phyloP scores from a whole-genome alignment of 2,329 filamentous ascomycete genomes.

The Endoconidiophora polonica region DNA sequence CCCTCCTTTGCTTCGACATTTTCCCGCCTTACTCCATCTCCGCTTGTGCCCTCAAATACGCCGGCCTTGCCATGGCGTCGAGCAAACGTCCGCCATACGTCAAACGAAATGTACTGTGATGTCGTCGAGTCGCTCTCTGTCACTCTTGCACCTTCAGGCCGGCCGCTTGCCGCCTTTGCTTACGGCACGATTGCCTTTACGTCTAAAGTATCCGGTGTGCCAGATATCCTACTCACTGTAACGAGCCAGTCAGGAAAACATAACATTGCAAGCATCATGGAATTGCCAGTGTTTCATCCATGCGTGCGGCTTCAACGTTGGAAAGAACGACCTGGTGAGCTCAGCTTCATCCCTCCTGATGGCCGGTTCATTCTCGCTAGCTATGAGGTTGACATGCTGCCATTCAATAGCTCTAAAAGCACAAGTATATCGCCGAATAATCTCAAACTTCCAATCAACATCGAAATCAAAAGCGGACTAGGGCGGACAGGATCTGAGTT shows the following conservation, averaged over 20 bases:
- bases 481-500: conserved; percentile 68
- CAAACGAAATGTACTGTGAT: conserved; percentile 93
- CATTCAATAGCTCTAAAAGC: conserved; percentile 43
- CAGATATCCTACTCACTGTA: conserved; percentile 70
- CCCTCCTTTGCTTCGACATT: conserved; percentile 23
- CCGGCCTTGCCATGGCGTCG: conserved; percentile 69
- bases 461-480: conserved; percentile 68
- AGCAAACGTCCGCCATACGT: conserved; percentile 85
- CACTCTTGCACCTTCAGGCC: conserved; percentile 76
- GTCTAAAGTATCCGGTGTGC: conserved; percentile 83
- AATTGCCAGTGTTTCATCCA: conserved; percentile 87
- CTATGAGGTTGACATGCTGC: conserved; percentile 84
- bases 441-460: conserved; percentile 63
- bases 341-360: conserved; percentile 94
- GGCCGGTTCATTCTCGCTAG: conserved; percentile 84
- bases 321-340: conserved; percentile 72
- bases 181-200: conserved; percentile 92
- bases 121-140: conserved; percentile 80
- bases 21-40: conserved; percentile 20
- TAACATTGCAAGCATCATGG: conserved; percentile 56
- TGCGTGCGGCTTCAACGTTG: conserved; percentile 83
- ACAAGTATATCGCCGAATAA: conserved; percentile 39
- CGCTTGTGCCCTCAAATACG: conserved; percentile 26
- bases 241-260: conserved; percentile 68
- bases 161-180: conserved; percentile 70